phyloP scores from a whole-genome alignment of 2,329 filamentous ascomycete genomes.

The Daldinia eschscholtzii region DNA sequence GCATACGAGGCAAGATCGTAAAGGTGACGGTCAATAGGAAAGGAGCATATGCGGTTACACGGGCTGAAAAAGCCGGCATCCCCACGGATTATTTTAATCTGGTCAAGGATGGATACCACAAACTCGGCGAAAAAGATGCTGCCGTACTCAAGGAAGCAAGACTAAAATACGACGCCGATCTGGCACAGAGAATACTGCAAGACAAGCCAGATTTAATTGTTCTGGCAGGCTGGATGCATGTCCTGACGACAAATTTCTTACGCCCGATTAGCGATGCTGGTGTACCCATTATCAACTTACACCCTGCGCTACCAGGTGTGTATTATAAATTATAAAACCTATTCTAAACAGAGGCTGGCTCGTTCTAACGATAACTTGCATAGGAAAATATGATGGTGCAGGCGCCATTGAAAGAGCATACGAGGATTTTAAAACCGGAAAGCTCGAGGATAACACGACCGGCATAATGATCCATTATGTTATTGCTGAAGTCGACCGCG shows the following conservation, averaged over 20 bases:
- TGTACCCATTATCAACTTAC: constrained; percentile 83
- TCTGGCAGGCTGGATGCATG: constrained; percentile 90
- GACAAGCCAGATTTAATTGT: constrained; percentile 80
- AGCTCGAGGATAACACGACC: constrained; percentile 72
- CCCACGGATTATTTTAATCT: constrained; percentile 86
- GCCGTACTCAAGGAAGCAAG: constrained; percentile 68
- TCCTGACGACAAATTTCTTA: constrained; percentile 78
- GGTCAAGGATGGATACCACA: constrained; percentile 74
- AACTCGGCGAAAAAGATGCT: constrained; percentile 71
- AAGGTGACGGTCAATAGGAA: constrained; percentile 63
- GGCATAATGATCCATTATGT: constrained; percentile 84
- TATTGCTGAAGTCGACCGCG: constrained; percentile 76
- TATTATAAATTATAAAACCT: constrained; percentile 5
- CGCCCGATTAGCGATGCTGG: constrained; percentile 72
- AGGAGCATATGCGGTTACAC: constrained; percentile 60
- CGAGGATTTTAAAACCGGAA: constrained; percentile 67
- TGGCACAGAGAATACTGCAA: constrained; percentile 75
- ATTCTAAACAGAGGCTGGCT: constrained; percentile 16
- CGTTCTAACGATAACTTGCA: constrained; percentile 48
- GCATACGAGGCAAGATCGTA: constrained; percentile 60
- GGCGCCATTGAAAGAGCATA: constrained; percentile 78
- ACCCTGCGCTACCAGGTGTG: constrained; percentile 71
- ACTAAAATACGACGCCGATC: constrained; percentile 78
- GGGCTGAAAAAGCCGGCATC: constrained; percentile 68
- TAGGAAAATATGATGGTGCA: constrained; percentile 75